Base-by-base conservation (phyloP, 1,139 yeast species). In the Chernovozyma sophiae-reginae region DNA sequence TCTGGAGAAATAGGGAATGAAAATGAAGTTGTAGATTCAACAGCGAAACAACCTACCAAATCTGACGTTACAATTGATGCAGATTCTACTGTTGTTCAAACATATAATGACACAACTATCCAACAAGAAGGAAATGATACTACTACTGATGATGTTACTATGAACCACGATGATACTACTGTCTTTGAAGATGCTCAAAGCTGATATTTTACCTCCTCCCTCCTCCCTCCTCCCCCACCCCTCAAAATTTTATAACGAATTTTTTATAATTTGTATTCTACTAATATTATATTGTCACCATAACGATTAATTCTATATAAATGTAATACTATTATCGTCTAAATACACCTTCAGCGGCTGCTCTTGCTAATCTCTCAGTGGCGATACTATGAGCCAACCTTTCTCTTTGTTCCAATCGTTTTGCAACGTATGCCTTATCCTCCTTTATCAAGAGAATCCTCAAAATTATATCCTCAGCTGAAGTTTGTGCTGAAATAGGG, bases 381-480 rank as follows among this genome's bases (percentile, higher is more conserved):
- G 82, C 78, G 32, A 82, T 65, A 32, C 80, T 76, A 44, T 77
- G 80, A 0, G 85, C 78, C 37, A 81, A 61, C 30, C 75, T 64
- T 38, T 80, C 85, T 38, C 90, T 65, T 49, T 79, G 83, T 18
- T 73, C 77, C 33, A 85, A 52, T 37, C 87, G 65, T 44, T 70
- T 64, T 7, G 77, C 70, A 3, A 84, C 78, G 49, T 56, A 72
- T 3, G 60, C 51, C 41, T 63, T 68, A 33, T 69, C 68, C 33
- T 64, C 73, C 43, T 60, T 60, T 14, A 68, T 53, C n/a, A 72
- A 53, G 28, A 86, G 56, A 19, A 84, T 68, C 36, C 94, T 65
- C 39, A 86, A 60, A 22, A 85, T 73, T 11, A 84, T 74, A 51
- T 86, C 86, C 48, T 85, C 89, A 4, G 81, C 75, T 10, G 65